A percentile compares a stretch with the other conserved stretches of the same genome.
Evolutionary conservation across 305 asterid genomes (phyloP).

Genomic region (Fraxinus baroniana): DNA sequence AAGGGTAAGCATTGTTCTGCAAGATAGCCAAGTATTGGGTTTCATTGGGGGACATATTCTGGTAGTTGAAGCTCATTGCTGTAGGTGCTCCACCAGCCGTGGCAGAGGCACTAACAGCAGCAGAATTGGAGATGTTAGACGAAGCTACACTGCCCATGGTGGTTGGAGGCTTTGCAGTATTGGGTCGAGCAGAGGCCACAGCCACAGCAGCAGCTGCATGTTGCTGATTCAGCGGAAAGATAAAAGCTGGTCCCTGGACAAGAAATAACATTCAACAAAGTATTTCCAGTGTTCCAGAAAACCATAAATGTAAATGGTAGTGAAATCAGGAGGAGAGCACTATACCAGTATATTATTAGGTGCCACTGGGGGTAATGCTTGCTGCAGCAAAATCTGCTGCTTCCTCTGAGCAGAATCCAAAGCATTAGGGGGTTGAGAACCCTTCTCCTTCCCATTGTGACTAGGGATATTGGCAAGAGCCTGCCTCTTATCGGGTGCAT

Average conservation of each 20-base stretch:
- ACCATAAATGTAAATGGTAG: background rate
- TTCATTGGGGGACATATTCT: slow-evolving; percentile 66
- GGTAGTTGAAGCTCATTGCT: slow-evolving; percentile 81
- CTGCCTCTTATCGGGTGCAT: slow-evolving; percentile 58
- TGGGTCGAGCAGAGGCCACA: slow-evolving; percentile 55
- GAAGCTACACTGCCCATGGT: slow-evolving; percentile 32
- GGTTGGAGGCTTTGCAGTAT: slow-evolving; percentile 41
- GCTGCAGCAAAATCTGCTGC: slow-evolving; percentile 84
- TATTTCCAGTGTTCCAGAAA: background rate
- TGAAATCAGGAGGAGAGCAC: background rate
- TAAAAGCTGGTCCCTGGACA: slow-evolving; percentile 77
- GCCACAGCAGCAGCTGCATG: slow-evolving; percentile 59
- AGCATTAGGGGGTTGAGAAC: slow-evolving; percentile 44
- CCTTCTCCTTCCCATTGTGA: slow-evolving; percentile 59
- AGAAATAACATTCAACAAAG: background rate
- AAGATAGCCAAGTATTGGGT: slow-evolving; percentile 83
- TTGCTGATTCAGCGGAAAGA: slow-evolving; percentile 89
- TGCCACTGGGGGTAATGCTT: slow-evolving; percentile 74
- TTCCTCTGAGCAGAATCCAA: slow-evolving; percentile 71
- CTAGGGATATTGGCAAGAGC: slow-evolving; percentile 37
- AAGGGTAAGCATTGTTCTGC: slow-evolving; percentile 77
- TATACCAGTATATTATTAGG: slow-evolving; percentile 73
- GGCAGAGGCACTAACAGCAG: slow-evolving; percentile 32
- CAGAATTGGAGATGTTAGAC: slow-evolving; percentile 36
- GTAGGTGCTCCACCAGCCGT: slow-evolving; percentile 42